Conservation (phyloP, 306 rosid species). For the Corylus americana region DNA sequence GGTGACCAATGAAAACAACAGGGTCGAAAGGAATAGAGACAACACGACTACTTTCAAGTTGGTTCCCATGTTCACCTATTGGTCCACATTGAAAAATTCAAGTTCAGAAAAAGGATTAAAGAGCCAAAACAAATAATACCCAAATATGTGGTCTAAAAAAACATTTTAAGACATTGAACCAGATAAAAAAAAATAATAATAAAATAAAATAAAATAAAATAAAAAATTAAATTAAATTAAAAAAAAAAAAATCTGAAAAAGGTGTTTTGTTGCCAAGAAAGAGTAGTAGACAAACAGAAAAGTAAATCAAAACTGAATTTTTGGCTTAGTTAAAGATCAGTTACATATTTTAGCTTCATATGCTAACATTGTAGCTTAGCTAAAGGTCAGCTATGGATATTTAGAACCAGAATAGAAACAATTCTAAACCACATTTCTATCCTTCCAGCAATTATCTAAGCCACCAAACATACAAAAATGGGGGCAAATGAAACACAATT, state of each 20-base stretch:
- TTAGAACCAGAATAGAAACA: neutral
- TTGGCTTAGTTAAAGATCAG: neutral
- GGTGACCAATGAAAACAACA: slow-evolving; percentile 49
- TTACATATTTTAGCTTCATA: neutral
- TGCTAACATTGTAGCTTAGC: neutral
- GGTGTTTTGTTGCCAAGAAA: neutral
- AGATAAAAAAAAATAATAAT: neutral
- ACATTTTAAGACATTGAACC: neutral
- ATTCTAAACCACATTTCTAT: neutral
- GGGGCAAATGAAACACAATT: neutral
- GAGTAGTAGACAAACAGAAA: neutral
- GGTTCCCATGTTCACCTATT: slow-evolving; percentile 62
- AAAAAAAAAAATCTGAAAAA: neutral
- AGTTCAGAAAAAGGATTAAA: neutral
- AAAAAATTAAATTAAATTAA: no score
- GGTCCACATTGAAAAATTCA: slow-evolving; percentile 17
- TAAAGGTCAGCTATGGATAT: neutral
- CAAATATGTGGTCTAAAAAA: neutral
- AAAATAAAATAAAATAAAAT: neutral
- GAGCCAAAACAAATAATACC: neutral
- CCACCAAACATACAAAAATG: neutral
- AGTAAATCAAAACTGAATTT: neutral
- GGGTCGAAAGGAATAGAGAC: slow-evolving; percentile 44
- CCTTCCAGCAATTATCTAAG: neutral
- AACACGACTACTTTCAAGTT: slow-evolving; percentile 36